A percentile compares a stretch with the other conserved stretches of the same genome.
Evolutionary conservation across 306 rosid genomes (phyloP).

Genomic region (Glycyrrhiza uralensis): DNA sequence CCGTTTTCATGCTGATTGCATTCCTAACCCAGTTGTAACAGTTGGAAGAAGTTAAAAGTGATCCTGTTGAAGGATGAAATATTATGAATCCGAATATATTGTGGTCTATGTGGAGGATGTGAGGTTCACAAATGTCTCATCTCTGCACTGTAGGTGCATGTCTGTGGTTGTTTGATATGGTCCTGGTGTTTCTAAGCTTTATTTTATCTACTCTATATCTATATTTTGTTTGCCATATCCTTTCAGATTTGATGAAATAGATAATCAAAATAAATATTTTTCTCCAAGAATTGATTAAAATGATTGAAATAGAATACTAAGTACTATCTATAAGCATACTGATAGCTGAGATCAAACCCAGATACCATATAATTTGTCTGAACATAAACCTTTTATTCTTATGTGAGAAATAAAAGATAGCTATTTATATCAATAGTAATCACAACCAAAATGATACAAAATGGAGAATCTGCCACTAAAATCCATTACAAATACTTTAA

Average conservation of each 20-base stretch:
- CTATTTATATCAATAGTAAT: not conserved
- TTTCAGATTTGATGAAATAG: not conserved
- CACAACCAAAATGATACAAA: not conserved
- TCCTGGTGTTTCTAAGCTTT: not conserved
- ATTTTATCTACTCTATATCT: not conserved
- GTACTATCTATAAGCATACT: not conserved
- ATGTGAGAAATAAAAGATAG: not conserved
- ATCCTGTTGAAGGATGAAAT: not conserved
- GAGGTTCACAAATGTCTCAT: not conserved
- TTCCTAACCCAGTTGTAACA: not conserved
- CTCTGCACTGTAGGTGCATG: not conserved
- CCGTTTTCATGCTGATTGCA: not conserved
- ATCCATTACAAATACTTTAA: not conserved
- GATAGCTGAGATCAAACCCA: not conserved
- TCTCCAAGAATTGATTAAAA: conserved; percentile 6
- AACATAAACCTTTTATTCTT: not conserved
- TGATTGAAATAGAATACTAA: not conserved
- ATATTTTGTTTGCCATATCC: not conserved
- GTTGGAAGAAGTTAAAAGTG: not conserved
- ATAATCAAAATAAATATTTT: not conserved
- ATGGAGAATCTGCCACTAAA: not conserved
- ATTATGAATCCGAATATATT: not conserved
- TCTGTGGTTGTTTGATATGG: not conserved
- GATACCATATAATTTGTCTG: not conserved
- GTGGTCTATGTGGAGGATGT: not conserved